These are phyloP conservation scores for Colletotrichum chrysophilum DNA, from an alignment of 2,329 filamentous ascomycete genomes.

Conservation along the genomic window DNA sequence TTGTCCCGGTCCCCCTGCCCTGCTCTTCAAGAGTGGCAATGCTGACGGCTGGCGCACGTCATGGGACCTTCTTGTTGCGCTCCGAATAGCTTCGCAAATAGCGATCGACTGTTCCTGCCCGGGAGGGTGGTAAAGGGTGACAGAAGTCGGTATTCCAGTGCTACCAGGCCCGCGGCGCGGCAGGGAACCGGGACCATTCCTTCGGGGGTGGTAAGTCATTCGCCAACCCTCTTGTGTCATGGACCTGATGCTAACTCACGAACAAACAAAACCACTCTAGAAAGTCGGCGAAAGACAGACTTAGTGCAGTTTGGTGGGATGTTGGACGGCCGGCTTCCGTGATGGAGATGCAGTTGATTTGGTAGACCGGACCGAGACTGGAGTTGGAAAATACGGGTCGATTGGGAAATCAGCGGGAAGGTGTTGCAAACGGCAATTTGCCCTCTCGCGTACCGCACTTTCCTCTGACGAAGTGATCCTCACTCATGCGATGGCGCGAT, in stretches of 20 bases:
- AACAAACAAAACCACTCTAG: neutral
- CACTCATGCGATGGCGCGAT: neutral
- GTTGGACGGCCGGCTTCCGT: neutral
- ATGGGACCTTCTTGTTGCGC: neutral
- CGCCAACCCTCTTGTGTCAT: neutral
- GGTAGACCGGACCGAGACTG: neutral
- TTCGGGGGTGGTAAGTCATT: neutral
- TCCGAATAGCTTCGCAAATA: neutral
- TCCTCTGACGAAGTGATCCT: neutral
- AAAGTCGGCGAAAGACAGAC: neutral
- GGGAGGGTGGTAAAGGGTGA: neutral
- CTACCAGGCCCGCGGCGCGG: neutral
- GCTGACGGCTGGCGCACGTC: neutral
- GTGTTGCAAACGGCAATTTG: neutral
- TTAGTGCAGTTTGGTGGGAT: neutral
- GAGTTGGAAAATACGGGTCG: neutral
- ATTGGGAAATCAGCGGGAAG: neutral
- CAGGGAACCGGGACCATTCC: neutral
- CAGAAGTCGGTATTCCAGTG: neutral
- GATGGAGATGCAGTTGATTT: neutral
- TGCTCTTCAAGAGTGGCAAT: neutral
- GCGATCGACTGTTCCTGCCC: neutral
- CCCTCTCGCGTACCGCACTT: neutral
- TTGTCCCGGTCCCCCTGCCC: neutral
- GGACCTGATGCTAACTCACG: neutral